Base-by-base conservation (phyloP, 1,139 yeast species). In the Nakaseomyces sp. region DNA sequence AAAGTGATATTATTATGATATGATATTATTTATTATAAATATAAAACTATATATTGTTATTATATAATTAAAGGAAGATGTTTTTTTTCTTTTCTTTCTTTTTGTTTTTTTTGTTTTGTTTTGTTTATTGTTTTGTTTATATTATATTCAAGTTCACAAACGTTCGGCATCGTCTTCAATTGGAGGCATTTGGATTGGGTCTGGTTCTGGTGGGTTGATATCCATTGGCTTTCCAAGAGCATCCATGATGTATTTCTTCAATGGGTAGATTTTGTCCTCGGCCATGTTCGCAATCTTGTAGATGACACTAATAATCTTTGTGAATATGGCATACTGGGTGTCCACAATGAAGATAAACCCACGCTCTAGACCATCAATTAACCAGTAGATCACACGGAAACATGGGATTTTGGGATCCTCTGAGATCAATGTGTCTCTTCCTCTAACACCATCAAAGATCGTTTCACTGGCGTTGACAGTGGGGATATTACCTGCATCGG, bases 191-290 rank as follows among this genome's bases (percentile, higher is more conserved):
- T n/a, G n/a, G n/a, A n/a, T n/a, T n/a, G 24, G 24, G 24, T 6
- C 6, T 22, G 24, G 24, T 22, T 22, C 13, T 30, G 33, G 33
- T n/a, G 17, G 33, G 17, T 30, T 18, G 10, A n/a, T 30, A 9
- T 32, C 37, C 24, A 32, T 18, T 32, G 37, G 37, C 13, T 32
- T 32, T 5, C 25, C 25, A 12, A 32, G 15, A 4, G 13, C 13
- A 10, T 32, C 25, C 37, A 32, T 32, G n/a, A 32, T 32, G 12
- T 24, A 32, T 19, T 32, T 32, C 25, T 32, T 32, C 15, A 32
- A 1, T 10, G 37, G 37, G 25, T 32, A 32, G 8, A 32, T 7
- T 15, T 32, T 32, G 25, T 19, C 37, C 18, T 32, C 37, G 15
- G 12, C 8, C 7, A 32, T n/a, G 25, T 10, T 32, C 18, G 37